phyloP scores from a whole-genome alignment of 2,329 filamentous ascomycete species.

The Coleophoma cylindrospora region DNA sequence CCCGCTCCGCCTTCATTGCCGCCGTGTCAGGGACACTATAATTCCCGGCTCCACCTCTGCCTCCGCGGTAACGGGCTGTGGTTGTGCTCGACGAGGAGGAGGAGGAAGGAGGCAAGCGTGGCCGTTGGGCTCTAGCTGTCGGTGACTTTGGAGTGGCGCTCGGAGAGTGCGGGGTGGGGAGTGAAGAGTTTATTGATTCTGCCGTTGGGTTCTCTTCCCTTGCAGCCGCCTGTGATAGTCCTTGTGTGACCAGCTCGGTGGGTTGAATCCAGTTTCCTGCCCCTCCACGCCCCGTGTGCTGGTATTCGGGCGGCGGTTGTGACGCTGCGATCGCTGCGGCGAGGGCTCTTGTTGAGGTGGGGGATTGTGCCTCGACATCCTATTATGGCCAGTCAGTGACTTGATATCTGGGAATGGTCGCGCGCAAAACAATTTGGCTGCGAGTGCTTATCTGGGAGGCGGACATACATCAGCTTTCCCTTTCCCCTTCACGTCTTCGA shows the following conservation, averaged over 20 bases:
- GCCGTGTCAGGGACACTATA: constrained; percentile 30
- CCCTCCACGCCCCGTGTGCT: constrained; percentile 49
- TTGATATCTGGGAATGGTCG: too few relatives aligned
- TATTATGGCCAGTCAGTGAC: constrained; percentile 12
- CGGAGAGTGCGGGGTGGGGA: constrained; percentile 1
- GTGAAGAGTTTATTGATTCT: neutral
- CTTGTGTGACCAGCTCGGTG: constrained; percentile 9
- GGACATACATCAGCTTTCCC: constrained; percentile 3
- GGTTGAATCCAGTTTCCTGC: constrained; percentile 52
- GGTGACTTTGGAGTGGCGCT: neutral
- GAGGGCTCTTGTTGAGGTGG: constrained; percentile 5
- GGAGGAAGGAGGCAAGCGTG: neutral
- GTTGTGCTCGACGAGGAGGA: neutral
- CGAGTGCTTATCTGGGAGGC: too few relatives aligned
- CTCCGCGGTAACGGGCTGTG: constrained; percentile 22
- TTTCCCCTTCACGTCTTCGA: constrained; percentile 36
- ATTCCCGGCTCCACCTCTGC: constrained; percentile 56
- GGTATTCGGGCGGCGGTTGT: constrained; percentile 29
- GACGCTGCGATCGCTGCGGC: constrained; percentile 14
- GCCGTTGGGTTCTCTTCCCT: constrained; percentile 7
- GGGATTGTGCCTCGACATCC: constrained; percentile 30
- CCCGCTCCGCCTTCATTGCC: constrained; percentile 12
- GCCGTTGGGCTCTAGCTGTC: neutral
- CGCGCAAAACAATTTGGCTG: too few relatives aligned
- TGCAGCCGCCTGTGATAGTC: constrained; percentile 7